Conservation (phyloP, 2,329 filamentous ascomycete genomes). For the Penicillium sp. region DNA sequence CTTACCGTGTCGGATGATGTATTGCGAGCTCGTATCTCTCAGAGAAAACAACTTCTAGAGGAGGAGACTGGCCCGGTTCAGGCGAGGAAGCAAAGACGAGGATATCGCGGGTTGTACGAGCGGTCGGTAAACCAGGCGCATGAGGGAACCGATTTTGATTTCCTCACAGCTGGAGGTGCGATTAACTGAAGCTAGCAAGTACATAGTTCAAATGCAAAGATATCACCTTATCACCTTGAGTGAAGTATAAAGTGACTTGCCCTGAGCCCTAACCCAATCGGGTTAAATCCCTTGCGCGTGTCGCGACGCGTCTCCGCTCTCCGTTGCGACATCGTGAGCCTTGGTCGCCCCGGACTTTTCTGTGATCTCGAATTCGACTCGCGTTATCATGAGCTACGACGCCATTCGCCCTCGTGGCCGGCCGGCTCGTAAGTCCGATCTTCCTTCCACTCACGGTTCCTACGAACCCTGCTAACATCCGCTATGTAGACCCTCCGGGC, state of each 20-base stretch:
- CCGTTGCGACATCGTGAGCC: constrained; percentile 5
- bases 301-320: constrained; percentile 25
- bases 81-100: constrained; percentile 29
- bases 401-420: constrained; percentile 37
- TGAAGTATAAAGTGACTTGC: constrained; percentile 11
- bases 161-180: constrained; percentile 29
- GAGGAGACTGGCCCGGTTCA: constrained; percentile 12
- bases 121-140: constrained; percentile 43
- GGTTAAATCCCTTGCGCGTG: constrained; percentile 26
- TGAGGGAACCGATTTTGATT: constrained; percentile 41
- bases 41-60: constrained; percentile 22
- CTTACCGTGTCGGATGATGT: constrained; percentile 43
- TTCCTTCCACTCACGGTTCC: background rate
- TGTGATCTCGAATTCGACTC: background rate
- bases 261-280: constrained; percentile 32
- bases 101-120: constrained; percentile 42
- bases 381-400: constrained; percentile 34
- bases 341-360: constrained; percentile 11
- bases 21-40: constrained; percentile 37
- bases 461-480: constrained; percentile 7
- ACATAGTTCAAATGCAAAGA: background rate
- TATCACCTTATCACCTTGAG: background rate
- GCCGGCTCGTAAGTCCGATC: constrained; percentile 45
- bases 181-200: background rate
- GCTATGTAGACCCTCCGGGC: constrained; percentile 66